These are phyloP conservation scores for Neospora caninum DNA, from an alignment of 169 alveolate genomes.

Conservation along the genomic window DNA sequence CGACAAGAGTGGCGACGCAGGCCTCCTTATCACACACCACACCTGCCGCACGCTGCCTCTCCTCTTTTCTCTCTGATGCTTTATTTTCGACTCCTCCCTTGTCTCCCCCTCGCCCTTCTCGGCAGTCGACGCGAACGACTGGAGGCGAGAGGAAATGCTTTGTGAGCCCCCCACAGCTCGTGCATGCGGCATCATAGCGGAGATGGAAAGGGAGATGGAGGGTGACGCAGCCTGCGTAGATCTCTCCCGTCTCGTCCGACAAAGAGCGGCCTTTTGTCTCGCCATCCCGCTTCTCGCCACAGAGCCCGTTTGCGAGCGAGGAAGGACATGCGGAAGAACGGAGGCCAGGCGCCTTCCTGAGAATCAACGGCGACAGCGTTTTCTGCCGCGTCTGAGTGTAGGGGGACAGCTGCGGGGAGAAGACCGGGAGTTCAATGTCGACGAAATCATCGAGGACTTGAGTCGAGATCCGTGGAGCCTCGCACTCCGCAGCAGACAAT, in stretches of 20 bases:
- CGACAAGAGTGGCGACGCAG: neutral
- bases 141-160: neutral
- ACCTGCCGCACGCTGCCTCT: neutral
- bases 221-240: neutral
- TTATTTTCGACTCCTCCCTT: neutral
- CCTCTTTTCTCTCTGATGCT: neutral
- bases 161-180: neutral
- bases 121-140: neutral
- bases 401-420: neutral
- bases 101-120: neutral
- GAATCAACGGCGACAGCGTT: neutral
- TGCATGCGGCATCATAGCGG: slow-evolving; percentile 25
- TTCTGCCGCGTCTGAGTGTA: neutral
- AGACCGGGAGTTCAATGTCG: neutral
- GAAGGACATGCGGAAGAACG: neutral
- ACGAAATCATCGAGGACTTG: neutral
- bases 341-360: neutral
- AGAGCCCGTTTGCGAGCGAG: neutral
- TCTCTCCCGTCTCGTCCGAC: neutral
- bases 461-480: neutral
- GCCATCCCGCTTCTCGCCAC: neutral
- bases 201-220: neutral
- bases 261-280: neutral
- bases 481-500: neutral
- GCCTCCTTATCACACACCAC: neutral